Base-by-base conservation (phyloP, 768 basidiomycete species). In the Sutorius australiensis region DNA sequence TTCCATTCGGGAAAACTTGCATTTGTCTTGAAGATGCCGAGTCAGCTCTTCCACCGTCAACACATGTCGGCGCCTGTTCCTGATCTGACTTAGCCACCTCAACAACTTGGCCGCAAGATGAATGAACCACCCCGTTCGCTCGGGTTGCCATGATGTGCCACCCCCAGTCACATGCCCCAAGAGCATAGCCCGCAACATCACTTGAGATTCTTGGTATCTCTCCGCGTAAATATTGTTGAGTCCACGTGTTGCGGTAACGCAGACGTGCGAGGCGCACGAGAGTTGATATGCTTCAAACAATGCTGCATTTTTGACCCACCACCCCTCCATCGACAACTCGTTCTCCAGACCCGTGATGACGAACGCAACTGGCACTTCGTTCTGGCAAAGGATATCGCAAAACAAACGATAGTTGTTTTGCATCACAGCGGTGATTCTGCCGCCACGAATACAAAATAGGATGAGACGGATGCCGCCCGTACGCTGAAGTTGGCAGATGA, bases 221-320 rank as follows among this genome's bases (percentile, higher is more conserved):
- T 51, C 50, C 24, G 58, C 54, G 27, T 66, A 61, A 30, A 46
- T 60, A 30, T 63, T 39, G 0, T 64, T 51, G 46, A 59, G 56
- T 21, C 73, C 66, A 27, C 59, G 58, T 24, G 44, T 71, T 3
- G 73, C 70, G 3, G 73, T 76, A 55, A 77, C 54, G 50, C 77
- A 77, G 0, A 67, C 75, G 16, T 74, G 68, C 4, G 70, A 72
- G 16, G 56, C 44, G 21, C 72, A 64, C 31, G 48, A 55, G 32
- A 66, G 61, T 0, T 28, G 28, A 43, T 56, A 62, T 12, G 52
- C 51, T 31, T 66, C 65, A 48, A 77, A 77, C 10, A 37, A 37
- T 27, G 41, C 17, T 48, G 61, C 53, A 30, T 77, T 76, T 10
- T 57, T 53, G n/a, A 51, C 48, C 71, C 70, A 71, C 71, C 68